These are phyloP conservation scores for Trifolium fragiferum DNA, from an alignment of 306 rosid species.

Conservation along the genomic window DNA sequence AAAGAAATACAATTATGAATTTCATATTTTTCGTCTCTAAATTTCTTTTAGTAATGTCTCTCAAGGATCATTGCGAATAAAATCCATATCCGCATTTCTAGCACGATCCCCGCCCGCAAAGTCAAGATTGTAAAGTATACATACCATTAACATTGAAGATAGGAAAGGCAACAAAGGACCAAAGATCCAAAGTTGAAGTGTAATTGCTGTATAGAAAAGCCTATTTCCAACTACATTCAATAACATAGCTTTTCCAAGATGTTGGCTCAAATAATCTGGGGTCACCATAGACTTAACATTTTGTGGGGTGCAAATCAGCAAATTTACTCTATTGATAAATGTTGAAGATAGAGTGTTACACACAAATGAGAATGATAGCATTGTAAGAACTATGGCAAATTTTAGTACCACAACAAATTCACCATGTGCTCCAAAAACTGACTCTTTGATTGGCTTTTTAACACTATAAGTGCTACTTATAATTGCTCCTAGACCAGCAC, in stretches of 20 bases:
- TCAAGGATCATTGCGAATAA: neutral
- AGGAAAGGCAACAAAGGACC: slow-evolving; percentile 76
- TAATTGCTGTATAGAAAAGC: slow-evolving; percentile 63
- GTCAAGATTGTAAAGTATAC: slow-evolving; percentile 69
- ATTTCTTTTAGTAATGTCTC: too few relatives aligned
- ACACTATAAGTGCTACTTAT: slow-evolving; percentile 41
- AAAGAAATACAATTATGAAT: too few relatives aligned
- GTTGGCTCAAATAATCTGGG: slow-evolving; percentile 17
- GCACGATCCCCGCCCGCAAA: slow-evolving; percentile 42
- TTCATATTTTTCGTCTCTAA: too few relatives aligned
- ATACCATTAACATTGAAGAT: slow-evolving; percentile 54
- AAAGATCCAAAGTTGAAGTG: slow-evolving; percentile 76
- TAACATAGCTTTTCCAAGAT: slow-evolving; percentile 20
- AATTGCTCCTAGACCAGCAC: slow-evolving; percentile 41
- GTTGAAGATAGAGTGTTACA: slow-evolving; percentile 5
- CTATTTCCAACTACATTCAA: slow-evolving; percentile 61
- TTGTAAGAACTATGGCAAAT: slow-evolving; percentile 1
- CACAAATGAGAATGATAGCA: slow-evolving; percentile 16
- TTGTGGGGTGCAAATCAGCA: slow-evolving; percentile 37
- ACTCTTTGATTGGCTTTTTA: slow-evolving; percentile 1
- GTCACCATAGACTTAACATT: slow-evolving; percentile 31
- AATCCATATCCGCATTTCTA: neutral
- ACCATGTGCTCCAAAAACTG: slow-evolving; percentile 35
- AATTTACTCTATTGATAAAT: slow-evolving; percentile 28
- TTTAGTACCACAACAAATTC: slow-evolving; percentile 18